Base-by-base conservation (phyloP, 1,284 basidiomycete species). In the Fomitiporia mediterranea region DNA sequence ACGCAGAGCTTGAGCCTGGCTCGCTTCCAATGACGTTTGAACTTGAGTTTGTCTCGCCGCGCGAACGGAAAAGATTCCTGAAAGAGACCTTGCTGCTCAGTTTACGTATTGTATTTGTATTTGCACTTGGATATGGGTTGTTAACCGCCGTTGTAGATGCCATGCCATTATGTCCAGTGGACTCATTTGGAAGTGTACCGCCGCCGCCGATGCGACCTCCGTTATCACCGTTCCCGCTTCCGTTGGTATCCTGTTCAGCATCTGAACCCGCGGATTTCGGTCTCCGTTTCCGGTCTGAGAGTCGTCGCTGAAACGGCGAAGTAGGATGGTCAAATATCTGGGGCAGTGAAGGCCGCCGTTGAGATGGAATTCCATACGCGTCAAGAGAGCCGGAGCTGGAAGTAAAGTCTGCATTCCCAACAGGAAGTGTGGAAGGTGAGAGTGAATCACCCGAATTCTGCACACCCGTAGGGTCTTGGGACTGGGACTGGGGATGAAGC, bases 31-130 rank as follows among this genome's bases (percentile, higher is more conserved):
- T 37, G 5, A 15, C 21, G 27, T 27, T 42, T 23, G 27, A 13
- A 48, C 32, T 46, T 17, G 43, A 7, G 21, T 21, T 28, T 21
- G 27, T 37, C 11, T 23, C 53, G 13, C 28, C 48, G 27, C 42
- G 49, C 4, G 50, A 37, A n/a, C 52, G 23, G 37, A 59, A 59
- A 21, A 59, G 43, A 28, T 59, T 55, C 28, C 42, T 19, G 34
- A 59, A 35, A 1, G 58, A 59, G 15, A 59, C 48, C 37, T 59
- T 59, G 43, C 54, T 59, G 19, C 54, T 48, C 40, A 59, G 43
- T 49, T 56, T 55, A 25, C 58, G 53, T 17, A 39, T 17, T 6
- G 27, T 25, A 7, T 11, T 27, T 25, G 53, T 27, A 23, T 23
- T 21, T 15, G 52, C n/a, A 21, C 34, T 48, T 8, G 15, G 32